These are phyloP conservation scores for Fusarium domesticum DNA, from an alignment of 2,329 filamentous ascomycete genomes.

Conservation along the genomic window DNA sequence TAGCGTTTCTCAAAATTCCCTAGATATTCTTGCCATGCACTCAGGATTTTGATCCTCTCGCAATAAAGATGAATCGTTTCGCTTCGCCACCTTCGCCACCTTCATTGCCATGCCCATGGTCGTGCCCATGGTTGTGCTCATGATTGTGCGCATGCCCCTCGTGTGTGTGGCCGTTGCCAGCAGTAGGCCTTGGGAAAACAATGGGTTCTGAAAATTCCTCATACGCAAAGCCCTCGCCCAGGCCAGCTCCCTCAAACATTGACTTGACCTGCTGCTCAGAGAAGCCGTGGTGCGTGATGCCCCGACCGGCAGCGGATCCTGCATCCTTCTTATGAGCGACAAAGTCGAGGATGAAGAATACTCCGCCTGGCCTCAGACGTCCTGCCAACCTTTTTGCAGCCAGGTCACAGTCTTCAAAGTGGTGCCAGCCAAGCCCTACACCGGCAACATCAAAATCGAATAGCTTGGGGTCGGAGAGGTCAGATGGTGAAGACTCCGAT, in stretches of 20 bases:
- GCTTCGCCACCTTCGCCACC: conserved; percentile 4
- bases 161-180: conserved; percentile 2
- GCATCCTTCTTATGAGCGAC: conserved; percentile 47
- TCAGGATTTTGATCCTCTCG: conserved; percentile 48
- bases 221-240: conserved; percentile 55
- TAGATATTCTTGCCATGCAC: too few species aligned
- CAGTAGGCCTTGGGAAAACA: conserved; percentile 34
- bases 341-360: conserved; percentile 67
- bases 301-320: conserved; percentile 36
- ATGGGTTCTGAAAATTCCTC: conserved; percentile 50
- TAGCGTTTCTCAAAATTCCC: too few species aligned
- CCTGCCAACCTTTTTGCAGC: conserved; percentile 57
- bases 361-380: conserved; percentile 63
- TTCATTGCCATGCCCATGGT: conserved; percentile 3
- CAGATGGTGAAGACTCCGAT: conserved; percentile 46
- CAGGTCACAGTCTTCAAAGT: conserved; percentile 62
- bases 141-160: conserved; percentile 8
- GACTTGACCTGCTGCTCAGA: conserved; percentile 53
- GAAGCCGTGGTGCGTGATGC: conserved; percentile 67
- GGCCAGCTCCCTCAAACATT: conserved; percentile 64
- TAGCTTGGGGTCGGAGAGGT: conserved; percentile 60
- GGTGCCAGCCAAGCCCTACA: conserved; percentile 63
- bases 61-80: conserved; percentile 40
- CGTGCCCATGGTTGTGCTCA: conserved; percentile 3
- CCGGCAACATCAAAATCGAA: conserved; percentile 66